Evolutionary conservation across 331 rosid genomes (phyloP).

Genomic region (Dryas integrifolia): DNA sequence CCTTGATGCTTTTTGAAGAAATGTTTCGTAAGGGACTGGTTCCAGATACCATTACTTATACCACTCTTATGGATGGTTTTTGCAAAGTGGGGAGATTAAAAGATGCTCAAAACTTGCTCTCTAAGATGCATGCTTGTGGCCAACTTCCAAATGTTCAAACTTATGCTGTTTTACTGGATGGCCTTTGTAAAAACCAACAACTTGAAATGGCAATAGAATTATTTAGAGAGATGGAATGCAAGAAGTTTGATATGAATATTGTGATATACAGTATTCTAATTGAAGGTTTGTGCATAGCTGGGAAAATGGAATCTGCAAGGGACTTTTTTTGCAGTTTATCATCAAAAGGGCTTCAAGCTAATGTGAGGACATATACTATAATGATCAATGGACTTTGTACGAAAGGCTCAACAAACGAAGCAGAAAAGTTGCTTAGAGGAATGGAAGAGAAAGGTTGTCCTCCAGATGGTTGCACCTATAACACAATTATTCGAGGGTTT

Average conservation of each 20-base stretch:
- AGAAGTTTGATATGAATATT: background rate
- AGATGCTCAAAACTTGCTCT: background rate
- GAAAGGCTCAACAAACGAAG: too few relatives aligned
- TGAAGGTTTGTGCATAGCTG: background rate
- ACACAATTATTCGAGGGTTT: background rate
- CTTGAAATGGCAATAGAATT: background rate
- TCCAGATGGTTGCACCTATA: background rate
- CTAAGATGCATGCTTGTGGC: background rate
- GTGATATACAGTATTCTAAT: background rate
- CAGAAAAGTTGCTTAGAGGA: too few relatives aligned
- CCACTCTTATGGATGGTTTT: background rate
- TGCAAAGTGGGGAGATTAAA: background rate
- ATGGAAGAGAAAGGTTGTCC: background rate
- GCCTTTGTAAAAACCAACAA: slow-evolving; percentile 10
- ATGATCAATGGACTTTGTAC: background rate
- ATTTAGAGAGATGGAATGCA: background rate
- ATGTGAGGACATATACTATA: background rate
- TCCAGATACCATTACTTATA: background rate
- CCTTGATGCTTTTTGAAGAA: too few relatives aligned
- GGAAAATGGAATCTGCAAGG: slow-evolving; percentile 1
- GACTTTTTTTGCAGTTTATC: background rate
- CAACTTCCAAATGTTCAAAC: slow-evolving; percentile 1
- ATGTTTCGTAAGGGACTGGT: too few relatives aligned
- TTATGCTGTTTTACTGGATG: slow-evolving; percentile 12
- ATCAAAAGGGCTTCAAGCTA: background rate